Conservation (phyloP, 257 asterid species). For the Solanum chmielewskii region DNA sequence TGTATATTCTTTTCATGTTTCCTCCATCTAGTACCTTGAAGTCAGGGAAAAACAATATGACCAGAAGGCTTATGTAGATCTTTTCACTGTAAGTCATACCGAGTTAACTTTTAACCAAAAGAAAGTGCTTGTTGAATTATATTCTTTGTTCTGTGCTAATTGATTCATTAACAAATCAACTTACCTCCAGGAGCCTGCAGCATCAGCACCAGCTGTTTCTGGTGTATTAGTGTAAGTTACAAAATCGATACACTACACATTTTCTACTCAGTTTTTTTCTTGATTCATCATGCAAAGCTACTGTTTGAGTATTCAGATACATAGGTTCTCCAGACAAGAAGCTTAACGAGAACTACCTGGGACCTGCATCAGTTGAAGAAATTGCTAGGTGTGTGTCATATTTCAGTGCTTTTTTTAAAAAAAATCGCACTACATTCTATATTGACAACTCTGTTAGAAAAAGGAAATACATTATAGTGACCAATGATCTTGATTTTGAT, state of each 20-base stretch:
- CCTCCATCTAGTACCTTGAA: constrained; percentile 56
- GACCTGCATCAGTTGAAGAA: constrained; percentile 77
- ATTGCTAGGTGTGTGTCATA: constrained; percentile 49
- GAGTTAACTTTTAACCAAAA: not conserved
- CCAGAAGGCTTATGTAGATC: constrained; percentile 59
- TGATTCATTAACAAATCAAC: not conserved
- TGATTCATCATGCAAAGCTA: not conserved
- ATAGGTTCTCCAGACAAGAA: constrained; percentile 79
- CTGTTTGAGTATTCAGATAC: constrained; percentile 37
- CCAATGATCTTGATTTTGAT: not conserved
- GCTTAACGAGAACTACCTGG: constrained; percentile 66
- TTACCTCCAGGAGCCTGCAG: constrained; percentile 40
- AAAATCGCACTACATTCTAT: not conserved
- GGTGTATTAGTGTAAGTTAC: constrained; percentile 76
- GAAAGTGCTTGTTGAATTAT: not conserved
- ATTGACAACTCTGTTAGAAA: not conserved
- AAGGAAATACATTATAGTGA: not conserved
- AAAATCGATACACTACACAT: not conserved
- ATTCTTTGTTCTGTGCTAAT: not conserved
- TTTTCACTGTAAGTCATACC: constrained; percentile 56
- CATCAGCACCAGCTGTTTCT: constrained; percentile 47
- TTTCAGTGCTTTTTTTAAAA: not conserved
- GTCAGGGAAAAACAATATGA: constrained; percentile 98
- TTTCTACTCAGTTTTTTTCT: not conserved
- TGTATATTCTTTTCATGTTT: not conserved